phyloP scores from a whole-genome alignment of 1,139 yeast species.

The Pneumocystis oryctolagi region DNA sequence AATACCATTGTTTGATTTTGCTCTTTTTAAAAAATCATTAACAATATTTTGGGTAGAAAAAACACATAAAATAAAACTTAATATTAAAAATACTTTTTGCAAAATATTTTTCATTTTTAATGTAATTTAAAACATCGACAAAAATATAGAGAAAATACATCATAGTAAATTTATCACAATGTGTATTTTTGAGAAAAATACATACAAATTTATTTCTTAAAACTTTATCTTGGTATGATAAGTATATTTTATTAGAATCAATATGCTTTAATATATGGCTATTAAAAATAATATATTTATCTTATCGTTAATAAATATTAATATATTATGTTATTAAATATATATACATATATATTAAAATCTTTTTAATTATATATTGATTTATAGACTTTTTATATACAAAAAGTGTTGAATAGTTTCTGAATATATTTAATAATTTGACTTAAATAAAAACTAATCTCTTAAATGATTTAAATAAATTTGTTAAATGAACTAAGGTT shows the following conservation, averaged over 20 bases:
- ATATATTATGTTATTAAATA: background rate
- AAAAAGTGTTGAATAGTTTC: background rate
- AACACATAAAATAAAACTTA: background rate
- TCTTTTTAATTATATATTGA: background rate
- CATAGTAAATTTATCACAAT: background rate
- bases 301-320: background rate
- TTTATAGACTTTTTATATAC: background rate
- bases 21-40: background rate
- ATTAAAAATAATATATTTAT: background rate
- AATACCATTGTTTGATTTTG: constrained; percentile 21
- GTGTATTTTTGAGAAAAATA: background rate
- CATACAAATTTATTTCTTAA: background rate
- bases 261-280: background rate
- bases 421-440: background rate
- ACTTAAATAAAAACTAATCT: background rate
- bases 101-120: background rate
- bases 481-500: background rate
- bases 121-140: background rate
- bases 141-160: background rate
- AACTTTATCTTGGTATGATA: background rate
- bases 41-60: background rate
- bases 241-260: background rate
- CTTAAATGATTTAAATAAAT: background rate
- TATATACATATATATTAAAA: too few species aligned
- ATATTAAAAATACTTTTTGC: background rate